These are phyloP conservation scores for Flaveria floridana DNA, from an alignment of 140 eudicot species.

Conservation along the genomic window DNA sequence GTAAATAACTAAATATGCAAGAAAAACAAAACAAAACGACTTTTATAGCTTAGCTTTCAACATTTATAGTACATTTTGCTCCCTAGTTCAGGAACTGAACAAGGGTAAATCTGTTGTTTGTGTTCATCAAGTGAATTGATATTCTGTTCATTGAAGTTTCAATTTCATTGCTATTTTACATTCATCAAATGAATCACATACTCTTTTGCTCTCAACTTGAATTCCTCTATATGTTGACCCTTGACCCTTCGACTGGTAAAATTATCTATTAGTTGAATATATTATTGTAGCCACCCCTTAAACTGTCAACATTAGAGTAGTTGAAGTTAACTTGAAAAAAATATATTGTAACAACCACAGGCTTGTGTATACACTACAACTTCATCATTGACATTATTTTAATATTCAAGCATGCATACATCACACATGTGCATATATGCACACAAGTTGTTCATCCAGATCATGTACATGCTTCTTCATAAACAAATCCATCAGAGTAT, in stretches of 20 bases:
- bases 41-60: slow-evolving; percentile 21
- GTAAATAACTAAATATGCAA: slow-evolving; percentile 9
- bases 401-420: slow-evolving; percentile 29
- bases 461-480: slow-evolving; percentile 26
- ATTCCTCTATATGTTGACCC: no score
- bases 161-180: neutral
- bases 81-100: slow-evolving; percentile 32
- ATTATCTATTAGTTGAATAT: neutral
- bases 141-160: neutral
- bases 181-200: neutral
- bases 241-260: no score
- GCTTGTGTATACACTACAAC: slow-evolving; percentile 28
- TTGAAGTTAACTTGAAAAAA: neutral
- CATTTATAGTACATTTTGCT: slow-evolving; percentile 17
- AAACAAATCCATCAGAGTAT: slow-evolving; percentile 31
- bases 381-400: slow-evolving; percentile 29
- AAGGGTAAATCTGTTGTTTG: slow-evolving; percentile 17
- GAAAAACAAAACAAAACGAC: slow-evolving; percentile 6
- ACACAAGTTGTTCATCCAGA: slow-evolving; percentile 35
- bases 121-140: neutral
- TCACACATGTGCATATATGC: slow-evolving; percentile 39
- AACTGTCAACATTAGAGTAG: neutral
- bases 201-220: neutral
- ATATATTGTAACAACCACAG: slow-evolving; percentile 21
- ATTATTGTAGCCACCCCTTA: neutral